phyloP scores from a whole-genome alignment of 2,329 filamentous ascomycete species.

The Didymella glomerata region DNA sequence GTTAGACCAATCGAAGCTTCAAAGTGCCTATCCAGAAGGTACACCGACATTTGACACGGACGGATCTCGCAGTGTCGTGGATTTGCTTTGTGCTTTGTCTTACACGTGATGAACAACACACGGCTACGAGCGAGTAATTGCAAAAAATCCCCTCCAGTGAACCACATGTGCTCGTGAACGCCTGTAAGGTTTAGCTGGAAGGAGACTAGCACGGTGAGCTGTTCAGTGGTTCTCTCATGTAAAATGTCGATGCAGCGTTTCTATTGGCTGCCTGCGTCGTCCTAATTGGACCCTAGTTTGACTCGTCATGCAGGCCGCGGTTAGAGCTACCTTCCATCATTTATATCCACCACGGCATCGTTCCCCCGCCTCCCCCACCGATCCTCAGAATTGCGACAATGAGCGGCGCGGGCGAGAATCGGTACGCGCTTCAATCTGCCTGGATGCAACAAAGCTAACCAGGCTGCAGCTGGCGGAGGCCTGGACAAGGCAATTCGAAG shows the following conservation, averaged over 20 bases:
- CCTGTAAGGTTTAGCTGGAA: slow-evolving; percentile 18
- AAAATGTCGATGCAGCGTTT: slow-evolving; percentile 20
- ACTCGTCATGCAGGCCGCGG: slow-evolving; percentile 31
- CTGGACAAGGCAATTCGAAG: slow-evolving; percentile 45
- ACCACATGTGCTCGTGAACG: slow-evolving; percentile 17
- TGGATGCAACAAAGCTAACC: slow-evolving; percentile 25
- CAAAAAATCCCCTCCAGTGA: slow-evolving; percentile 20
- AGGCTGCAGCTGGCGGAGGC: slow-evolving; percentile 46
- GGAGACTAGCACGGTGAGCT: slow-evolving; percentile 22
- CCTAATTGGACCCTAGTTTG: slow-evolving; percentile 25
- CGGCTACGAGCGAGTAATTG: slow-evolving; percentile 19
- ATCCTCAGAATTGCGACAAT: slow-evolving; percentile 39
- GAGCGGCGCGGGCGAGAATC: slow-evolving; percentile 52
- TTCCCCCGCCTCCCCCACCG: slow-evolving; percentile 38
- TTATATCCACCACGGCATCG: slow-evolving; percentile 44
- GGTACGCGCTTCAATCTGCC: slow-evolving; percentile 32
- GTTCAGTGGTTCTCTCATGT: slow-evolving; percentile 13
- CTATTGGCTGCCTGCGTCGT: no score
- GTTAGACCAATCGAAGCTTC: slow-evolving; percentile 15
- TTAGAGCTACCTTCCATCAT: slow-evolving; percentile 34
- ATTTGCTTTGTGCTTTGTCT: slow-evolving; percentile 8
- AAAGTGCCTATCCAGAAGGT: slow-evolving; percentile 8
- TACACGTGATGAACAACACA: slow-evolving; percentile 24
- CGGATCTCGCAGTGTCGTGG: slow-evolving; percentile 7
- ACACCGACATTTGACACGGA: slow-evolving; percentile 14